Evolutionary conservation across 140 eudicot species (phyloP), one percentile per base, ranked within the genome.

Genomic region (Senecio squalidus): DNA sequence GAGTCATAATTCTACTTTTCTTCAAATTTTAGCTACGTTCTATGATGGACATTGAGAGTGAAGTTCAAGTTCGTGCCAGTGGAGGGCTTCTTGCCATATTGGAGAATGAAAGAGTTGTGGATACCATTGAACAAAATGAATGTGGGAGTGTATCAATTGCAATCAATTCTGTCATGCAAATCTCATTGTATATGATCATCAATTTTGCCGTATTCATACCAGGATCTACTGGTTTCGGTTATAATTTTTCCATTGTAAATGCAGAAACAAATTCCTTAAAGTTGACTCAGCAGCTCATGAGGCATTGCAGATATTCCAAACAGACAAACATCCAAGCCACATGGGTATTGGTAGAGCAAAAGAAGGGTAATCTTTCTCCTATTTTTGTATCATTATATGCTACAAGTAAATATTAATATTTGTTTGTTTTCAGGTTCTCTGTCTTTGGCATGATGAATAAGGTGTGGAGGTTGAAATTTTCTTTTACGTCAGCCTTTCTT

Each of bases 341-440:
- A 92, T 92, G 98, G 98, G 98, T 26, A 92, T 92, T 55, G 98
- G 98, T 45, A 79, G 96, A 80, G 78, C 96, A 58, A 92, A 92
- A 77, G 98, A 92, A 84, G 98, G 98, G 96, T 84, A 76, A 21
- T 46, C 16, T 40, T 38, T 54, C 17, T 29, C 17, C 34, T 13
- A 8, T 26, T 17, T 55, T 14, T 21, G 40, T 20, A 45, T 11
- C 30, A 45, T 16, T 49, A 15, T 6, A 39, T 62, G 30, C 28
- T 45, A 31, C 38, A 69, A 30, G 31, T 62, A 10, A 55, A 23
- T 62, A 25, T 66, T 74, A 50, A 60, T 43, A 59, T 22, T 13
- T 50, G 14, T 41, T 51, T 8, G n/a, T 36, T 33, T 77, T 78
- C 84, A 92, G 98, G 78, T 92, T 92, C 67, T 92, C 98, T 72